These are phyloP conservation scores for Vigna hirtella DNA, from an alignment of 306 rosid genomes.

Conservation along the genomic window DNA sequence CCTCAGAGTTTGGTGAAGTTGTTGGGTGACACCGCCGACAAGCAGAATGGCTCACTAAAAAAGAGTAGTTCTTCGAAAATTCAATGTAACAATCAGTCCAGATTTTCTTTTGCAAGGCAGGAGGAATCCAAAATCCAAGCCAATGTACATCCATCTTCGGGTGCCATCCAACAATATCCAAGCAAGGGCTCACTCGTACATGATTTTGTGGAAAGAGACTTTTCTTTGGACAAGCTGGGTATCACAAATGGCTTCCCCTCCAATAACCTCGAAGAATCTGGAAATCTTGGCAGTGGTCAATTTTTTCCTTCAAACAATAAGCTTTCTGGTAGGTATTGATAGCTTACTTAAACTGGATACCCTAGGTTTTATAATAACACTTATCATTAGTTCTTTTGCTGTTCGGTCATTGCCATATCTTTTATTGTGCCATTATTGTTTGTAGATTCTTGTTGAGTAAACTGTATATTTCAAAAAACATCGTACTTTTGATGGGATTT, in stretches of 20 bases:
- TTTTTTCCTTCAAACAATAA: conserved; percentile 57
- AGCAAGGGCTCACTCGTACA: conserved; percentile 56
- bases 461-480: background rate
- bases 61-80: conserved; percentile 73
- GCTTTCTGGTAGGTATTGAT: conserved; percentile 65
- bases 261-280: conserved; percentile 59
- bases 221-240: conserved; percentile 56
- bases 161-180: conserved; percentile 53
- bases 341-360: conserved; percentile 1
- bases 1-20: conserved; percentile 68
- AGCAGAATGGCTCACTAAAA: conserved; percentile 53
- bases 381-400: conserved; percentile 2
- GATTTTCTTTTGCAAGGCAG: conserved; percentile 91
- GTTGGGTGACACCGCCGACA: conserved; percentile 64
- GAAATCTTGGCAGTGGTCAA: conserved; percentile 50
- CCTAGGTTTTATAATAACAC: background rate
- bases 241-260: conserved; percentile 62
- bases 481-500: conserved; percentile 2
- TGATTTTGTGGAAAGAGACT: conserved; percentile 62
- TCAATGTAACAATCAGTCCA: conserved; percentile 76
- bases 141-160: conserved; percentile 60
- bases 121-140: conserved; percentile 66
- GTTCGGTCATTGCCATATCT: background rate
- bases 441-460: conserved; percentile 1
- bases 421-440: background rate